phyloP scores from a whole-genome alignment of 257 asterid genomes.

The Solanum dulcamara region DNA sequence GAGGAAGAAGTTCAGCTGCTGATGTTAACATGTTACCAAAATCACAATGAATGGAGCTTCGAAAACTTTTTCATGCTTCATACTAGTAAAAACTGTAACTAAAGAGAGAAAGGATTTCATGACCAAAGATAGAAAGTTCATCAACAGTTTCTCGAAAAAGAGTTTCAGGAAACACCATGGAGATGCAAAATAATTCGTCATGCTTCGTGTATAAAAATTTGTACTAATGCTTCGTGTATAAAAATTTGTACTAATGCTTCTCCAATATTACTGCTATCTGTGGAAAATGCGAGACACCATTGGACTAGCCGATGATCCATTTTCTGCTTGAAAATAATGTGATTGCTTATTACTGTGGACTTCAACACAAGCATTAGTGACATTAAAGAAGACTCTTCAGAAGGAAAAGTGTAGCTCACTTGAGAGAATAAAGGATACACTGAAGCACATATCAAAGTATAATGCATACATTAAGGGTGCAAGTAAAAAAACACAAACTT shows the following conservation, averaged over 20 bases:
- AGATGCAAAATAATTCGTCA: not conserved
- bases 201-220: not conserved
- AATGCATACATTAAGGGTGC: not conserved
- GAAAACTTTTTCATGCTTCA: not conserved
- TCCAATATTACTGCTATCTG: not conserved
- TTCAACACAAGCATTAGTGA: not conserved
- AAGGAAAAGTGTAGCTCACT: not conserved
- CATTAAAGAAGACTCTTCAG: not conserved
- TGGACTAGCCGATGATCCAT: not conserved
- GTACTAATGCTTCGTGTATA: not conserved
- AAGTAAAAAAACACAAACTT: not conserved
- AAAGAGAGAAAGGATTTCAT: not conserved
- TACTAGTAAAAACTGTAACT: not conserved
- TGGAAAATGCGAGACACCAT: too few species aligned
- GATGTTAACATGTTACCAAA: not conserved
- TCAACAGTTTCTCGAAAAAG: not conserved
- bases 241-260: not conserved
- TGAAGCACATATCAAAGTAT: not conserved
- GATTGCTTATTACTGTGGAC: not conserved
- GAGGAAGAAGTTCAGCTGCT: not conserved
- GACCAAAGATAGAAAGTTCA: not conserved
- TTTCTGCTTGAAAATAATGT: not conserved
- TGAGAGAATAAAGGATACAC: not conserved
- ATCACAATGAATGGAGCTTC: not conserved
- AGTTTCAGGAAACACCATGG: not conserved